Conservation (phyloP, 352 stramenopile species). For the Globisporangium cystogenes region DNA sequence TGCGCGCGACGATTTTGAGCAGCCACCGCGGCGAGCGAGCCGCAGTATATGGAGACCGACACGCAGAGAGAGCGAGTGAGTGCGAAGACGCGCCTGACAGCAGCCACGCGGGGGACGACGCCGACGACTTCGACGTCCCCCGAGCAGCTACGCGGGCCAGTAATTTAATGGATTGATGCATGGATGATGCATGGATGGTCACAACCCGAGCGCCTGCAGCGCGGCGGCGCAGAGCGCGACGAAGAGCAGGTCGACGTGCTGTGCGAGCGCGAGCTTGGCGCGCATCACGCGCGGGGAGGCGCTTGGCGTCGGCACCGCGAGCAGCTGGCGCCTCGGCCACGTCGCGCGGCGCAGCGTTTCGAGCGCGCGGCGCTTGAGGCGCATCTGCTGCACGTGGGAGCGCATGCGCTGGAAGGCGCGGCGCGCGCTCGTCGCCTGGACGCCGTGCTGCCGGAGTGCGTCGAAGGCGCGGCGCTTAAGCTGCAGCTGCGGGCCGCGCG, state of each 20-base stretch:
- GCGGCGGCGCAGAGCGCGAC: conserved; percentile 8
- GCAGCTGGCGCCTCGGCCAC: not conserved
- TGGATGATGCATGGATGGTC: not conserved
- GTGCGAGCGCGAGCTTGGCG: conserved; percentile 7
- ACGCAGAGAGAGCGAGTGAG: not conserved
- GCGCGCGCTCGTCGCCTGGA: conserved; percentile 25
- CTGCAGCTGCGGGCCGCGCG: not conserved
- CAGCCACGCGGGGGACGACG: not conserved
- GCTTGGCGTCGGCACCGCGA: not conserved
- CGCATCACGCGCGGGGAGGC: not conserved
- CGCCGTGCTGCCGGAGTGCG: conserved; percentile 8
- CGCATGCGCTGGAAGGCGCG: conserved; percentile 30
- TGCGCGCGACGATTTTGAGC: not conserved
- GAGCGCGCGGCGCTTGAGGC: conserved; percentile 20
- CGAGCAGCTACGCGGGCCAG: not conserved
- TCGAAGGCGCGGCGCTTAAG: conserved; percentile 30
- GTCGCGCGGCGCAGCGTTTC: conserved; percentile 3
- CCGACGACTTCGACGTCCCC: not conserved
- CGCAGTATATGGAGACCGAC: conserved; percentile 3
- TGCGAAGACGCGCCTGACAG: not conserved
- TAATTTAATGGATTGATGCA: conserved; percentile 3
- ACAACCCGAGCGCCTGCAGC: conserved; percentile 1
- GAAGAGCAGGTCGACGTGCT: conserved; percentile 21
- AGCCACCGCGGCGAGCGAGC: conserved; percentile 1
- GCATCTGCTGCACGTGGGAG: conserved; percentile 11